phyloP scores from a whole-genome alignment of 1,284 basidiomycete genomes.

The Cryptococcus sp. region DNA sequence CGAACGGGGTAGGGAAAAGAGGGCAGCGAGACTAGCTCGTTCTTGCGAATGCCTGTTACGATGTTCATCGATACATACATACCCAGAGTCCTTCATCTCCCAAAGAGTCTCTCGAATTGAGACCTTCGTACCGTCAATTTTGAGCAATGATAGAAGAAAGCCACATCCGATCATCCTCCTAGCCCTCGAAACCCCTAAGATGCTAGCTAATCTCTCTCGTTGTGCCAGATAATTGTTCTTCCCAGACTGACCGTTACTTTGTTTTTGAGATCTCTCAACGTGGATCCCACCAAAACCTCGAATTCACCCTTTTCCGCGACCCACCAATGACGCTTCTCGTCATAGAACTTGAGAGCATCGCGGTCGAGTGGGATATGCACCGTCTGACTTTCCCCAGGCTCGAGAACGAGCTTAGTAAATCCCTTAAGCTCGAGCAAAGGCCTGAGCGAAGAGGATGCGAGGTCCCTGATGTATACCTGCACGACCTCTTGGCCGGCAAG shows the following conservation, averaged over 20 bases:
- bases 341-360: conserved; percentile 5
- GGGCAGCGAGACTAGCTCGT: no score
- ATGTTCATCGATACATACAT: no score
- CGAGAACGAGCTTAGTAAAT: conserved; percentile 14
- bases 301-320: conserved; percentile 5
- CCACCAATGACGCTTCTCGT: conserved; percentile 1
- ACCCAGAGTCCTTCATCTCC: no score
- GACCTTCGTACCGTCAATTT: no score
- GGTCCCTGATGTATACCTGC: conserved; percentile 19
- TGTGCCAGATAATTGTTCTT: conserved; percentile 1
- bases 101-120: no score
- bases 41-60: no score
- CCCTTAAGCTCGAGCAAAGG: conserved; percentile 17
- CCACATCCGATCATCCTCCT: no score
- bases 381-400: conserved; percentile 7
- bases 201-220: background rate
- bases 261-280: background rate
- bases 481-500: conserved; percentile 17
- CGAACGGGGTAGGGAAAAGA: no score
- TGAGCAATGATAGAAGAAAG: no score
- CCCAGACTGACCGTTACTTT: background rate
- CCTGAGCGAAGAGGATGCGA: conserved; percentile 1
- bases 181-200: no score
- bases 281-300: conserved; percentile 1
- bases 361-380: conserved; percentile 10